Base-by-base conservation (phyloP, 805 yeast genomes). In the Teunomyces atbi region DNA sequence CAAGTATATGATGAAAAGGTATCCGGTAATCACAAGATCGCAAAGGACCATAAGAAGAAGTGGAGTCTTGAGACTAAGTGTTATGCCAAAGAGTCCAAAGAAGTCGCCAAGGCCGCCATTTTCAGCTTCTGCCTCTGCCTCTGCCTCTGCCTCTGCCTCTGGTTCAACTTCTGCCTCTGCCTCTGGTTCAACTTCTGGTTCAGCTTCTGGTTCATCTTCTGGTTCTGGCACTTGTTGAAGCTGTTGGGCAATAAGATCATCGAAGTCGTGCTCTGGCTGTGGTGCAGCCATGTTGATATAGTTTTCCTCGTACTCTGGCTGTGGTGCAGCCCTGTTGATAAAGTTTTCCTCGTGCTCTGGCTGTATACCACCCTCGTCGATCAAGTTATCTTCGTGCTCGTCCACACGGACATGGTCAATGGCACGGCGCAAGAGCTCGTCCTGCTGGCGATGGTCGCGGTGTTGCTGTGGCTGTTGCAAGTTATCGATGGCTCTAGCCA, bases 1-100 rank as follows among this genome's bases (percentile, higher is more conserved):
- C 13, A 75, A 62, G 53, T 78, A 81, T 0, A 77, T 64, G 11
- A 69, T 37, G 26, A 73, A 62, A 32, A 78, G 55, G 47, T 74
- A 75, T 2, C 65, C 55, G 1, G 71, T 58, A 23, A 69, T 62
- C 15, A 66, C 52, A 8, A 57, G 29, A 46, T 70, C 68, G 39
- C 68, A 64, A 21, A 69, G 27, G 2, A 64, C 28, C 65, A 66
- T 61, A 19, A 71, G 49, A 32, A 65, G 53, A 18, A 72, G 44
- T 2, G 77, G 76, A 10, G 73, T 65, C n/a, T 56, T 46, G 16
- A 71, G 32, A 41, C 67, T 64, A 28, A 71, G 55, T 29, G 57
- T 58, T 36, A 71, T 52, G 2, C 76, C 77, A 33, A 72, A 56
- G 7, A 66, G 45, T 46, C 64, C 72, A 33, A 72, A 59, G 20